Base-by-base conservation (phyloP, 148 eudicot genomes). In the Amaranthus cruentus region DNA sequence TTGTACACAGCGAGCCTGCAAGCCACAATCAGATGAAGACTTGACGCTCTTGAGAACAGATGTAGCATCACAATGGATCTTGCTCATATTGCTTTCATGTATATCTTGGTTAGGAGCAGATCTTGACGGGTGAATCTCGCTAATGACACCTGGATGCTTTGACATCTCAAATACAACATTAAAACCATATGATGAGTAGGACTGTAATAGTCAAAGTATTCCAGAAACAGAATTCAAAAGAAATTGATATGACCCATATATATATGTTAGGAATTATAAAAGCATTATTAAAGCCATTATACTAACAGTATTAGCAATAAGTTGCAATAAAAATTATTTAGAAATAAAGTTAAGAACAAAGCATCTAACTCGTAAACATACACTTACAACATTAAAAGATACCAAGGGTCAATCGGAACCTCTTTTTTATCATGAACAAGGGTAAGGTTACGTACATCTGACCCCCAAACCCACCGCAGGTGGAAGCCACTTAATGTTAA, bases 61-160 rank as follows among this genome's bases (percentile, higher is more conserved):
- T 75, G 73, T 55, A 73, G 66, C 66, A 75, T 71, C 78, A 65
- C 63, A 72, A 55, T 69, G 47, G 50, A 66, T 70, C 75, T 28
- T 73, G 52, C 62, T 70, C 55, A 70, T 55, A 69, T 71, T 74
- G 54, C 72, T 73, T 69, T 48, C 76, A 60, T 67, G 18, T 7
- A 75, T 54, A 59, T 79, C 83, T 73, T 61, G 70, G 54, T 82
- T 70, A 43, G 78, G 75, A 52, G 79, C 55, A 46, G 61, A 76
- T 60, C 69, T 81, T 71, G 71, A 76, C 42, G 75, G 67, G n/a
- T 49, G 67, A 58, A 60, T 71, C 72, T 47, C 60, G 76, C 51
- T 60, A 66, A 43, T 43, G 66, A 53, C 68, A 13, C 53, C 69
- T 61, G 79, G 58, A 77, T 73, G 75, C 84, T 79, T 76, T 64